Evolutionary conservation across 768 basidiomycete species (phyloP), one percentile per base, ranked within the genome.

Genomic region (Boletus reticulatus): DNA sequence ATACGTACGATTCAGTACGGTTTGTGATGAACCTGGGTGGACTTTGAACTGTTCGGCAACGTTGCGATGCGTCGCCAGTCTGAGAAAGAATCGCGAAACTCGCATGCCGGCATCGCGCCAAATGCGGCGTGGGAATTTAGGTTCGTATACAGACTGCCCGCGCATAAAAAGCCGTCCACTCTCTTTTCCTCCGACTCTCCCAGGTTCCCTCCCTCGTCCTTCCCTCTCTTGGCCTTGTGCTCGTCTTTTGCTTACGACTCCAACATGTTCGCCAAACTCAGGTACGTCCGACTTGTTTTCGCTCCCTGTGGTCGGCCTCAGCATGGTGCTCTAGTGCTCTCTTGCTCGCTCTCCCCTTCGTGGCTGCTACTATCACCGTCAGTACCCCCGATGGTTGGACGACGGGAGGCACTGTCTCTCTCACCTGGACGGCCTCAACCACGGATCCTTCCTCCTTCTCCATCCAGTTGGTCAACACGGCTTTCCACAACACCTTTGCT

Each of bases 401-500:
- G 0, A 72, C 71, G 6, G 73, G 68, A 36, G 72, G 70, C 1
- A 0, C 45, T 0, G 62, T 77, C 13, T 82, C 78, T 19, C 59
- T 87, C 49, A 71, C 61, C 0, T 88, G 86, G 85, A 67, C 72
- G 3, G 68, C 71, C 12, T 41, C 45, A 0, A 54, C 74, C 4
- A 57, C 62, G 11, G 86, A 88, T 60, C 74, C 81, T 0, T 4
- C 47, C 0, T 49, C 53, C 5, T 82, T 79, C 63, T 72, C 78
- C 19, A 34, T 87, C 16, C 75, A 81, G 67, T 69, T 88, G 52
- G 48, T 59, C 46, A 83, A 85, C 68, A 17, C 61, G 0, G 22
- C 29, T 1, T 88, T 87, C 78, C 73, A 85, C 72, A 69, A 81
- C 52, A 51, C 74, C 0, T 81, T 77, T 46, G 84, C 80, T 44